Percentiles rank a stretch among this genome's conserved stretches.
Conservation (phyloP, 768 basidiomycete species). For the Tulasnella sp. region DNA sequence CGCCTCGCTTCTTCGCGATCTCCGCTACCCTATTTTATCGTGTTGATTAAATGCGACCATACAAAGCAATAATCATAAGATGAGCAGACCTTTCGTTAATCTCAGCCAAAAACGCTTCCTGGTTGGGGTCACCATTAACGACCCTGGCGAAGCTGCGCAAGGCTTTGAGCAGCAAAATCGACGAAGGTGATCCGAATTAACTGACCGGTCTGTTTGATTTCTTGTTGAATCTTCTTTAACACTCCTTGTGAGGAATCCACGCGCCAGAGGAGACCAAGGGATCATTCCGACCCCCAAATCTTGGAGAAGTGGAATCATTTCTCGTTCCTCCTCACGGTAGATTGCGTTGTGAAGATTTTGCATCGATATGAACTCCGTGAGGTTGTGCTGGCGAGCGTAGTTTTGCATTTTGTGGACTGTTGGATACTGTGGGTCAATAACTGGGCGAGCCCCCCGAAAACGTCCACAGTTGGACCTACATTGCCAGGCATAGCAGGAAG, state of each 20-base stretch:
- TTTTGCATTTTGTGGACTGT: constrained; percentile 23
- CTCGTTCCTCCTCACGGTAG: constrained; percentile 21
- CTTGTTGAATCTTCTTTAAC: neutral
- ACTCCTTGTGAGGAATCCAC: constrained; percentile 24
- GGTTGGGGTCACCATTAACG: constrained; percentile 23
- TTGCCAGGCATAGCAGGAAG: constrained; percentile 25
- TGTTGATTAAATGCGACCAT: too few species aligned
- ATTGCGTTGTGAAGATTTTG: constrained; percentile 16
- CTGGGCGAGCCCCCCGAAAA: neutral
- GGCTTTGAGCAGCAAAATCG: neutral
- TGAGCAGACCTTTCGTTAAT: constrained; percentile 17
- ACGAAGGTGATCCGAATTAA: too few species aligned
- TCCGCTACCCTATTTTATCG: constrained; percentile 29
- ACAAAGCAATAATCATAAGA: too few species aligned
- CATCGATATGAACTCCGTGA: constrained; percentile 9
- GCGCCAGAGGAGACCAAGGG: constrained; percentile 19
- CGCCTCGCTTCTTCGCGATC: constrained; percentile 34
- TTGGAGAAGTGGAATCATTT: constrained; percentile 18
- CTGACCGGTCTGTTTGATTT: constrained; percentile 11
- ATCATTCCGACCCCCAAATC: constrained; percentile 25
- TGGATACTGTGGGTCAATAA: neutral
- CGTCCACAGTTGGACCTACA: neutral
- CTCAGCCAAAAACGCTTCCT: constrained; percentile 4
- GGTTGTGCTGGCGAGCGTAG: constrained; percentile 27
- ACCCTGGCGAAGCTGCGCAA: constrained; percentile 8